Evolutionary conservation across 2,329 filamentous ascomycete genomes (phyloP).

Genomic region (Lasiodiplodia citricola): DNA sequence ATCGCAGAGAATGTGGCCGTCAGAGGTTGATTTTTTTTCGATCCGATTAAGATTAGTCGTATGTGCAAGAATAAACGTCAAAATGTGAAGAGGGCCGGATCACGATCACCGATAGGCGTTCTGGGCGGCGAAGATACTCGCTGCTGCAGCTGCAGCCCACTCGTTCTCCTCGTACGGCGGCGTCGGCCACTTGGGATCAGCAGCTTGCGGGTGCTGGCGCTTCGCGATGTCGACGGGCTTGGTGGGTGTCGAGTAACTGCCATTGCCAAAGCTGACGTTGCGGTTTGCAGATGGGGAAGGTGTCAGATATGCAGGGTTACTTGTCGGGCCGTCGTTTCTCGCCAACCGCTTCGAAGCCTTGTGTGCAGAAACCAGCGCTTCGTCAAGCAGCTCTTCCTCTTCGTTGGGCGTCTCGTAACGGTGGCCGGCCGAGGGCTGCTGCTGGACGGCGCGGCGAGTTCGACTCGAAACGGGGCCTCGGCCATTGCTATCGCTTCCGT

Average conservation of each 20-base stretch:
- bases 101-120: slow-evolving; percentile 38
- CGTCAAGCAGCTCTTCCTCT: slow-evolving; percentile 93
- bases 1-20: slow-evolving; percentile 23
- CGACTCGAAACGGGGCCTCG: slow-evolving; percentile 74
- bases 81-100: slow-evolving; percentile 10
- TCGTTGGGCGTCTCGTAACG: slow-evolving; percentile 95
- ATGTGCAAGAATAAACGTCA: slow-evolving; percentile 24
- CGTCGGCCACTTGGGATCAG: slow-evolving; percentile 81
- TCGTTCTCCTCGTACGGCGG: slow-evolving; percentile 94
- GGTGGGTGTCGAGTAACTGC: slow-evolving; percentile 65
- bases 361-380: slow-evolving; percentile 79
- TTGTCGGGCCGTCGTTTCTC: slow-evolving; percentile 33
- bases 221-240: slow-evolving; percentile 74
- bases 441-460: slow-evolving; percentile 75
- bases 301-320: slow-evolving; percentile 64
- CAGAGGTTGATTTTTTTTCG: slow-evolving; percentile 17
- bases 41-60: slow-evolving; percentile 28
- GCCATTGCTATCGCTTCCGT: slow-evolving; percentile 28
- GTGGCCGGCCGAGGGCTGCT: slow-evolving; percentile 73
- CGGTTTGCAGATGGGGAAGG: slow-evolving; percentile 83
- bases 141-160: slow-evolving; percentile 83
- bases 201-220: slow-evolving; percentile 53
- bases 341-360: slow-evolving; percentile 76
- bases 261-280: slow-evolving; percentile 75
- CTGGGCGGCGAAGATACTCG: slow-evolving; percentile 62